A percentile compares a stretch with the other conserved stretches of the same genome.
Conservation (phyloP, 129 eudicot genomes). For the Mikania micrantha region DNA sequence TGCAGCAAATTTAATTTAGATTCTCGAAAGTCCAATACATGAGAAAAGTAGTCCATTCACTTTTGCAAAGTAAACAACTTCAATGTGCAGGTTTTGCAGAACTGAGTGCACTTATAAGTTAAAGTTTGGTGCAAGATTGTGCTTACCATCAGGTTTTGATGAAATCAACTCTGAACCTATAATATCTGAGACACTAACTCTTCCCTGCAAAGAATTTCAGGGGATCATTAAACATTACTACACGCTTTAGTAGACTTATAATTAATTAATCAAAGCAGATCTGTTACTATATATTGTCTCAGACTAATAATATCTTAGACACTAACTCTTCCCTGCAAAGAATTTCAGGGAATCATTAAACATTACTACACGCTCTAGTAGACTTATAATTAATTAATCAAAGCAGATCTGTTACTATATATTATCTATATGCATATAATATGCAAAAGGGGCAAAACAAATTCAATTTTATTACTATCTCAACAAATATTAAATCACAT, state of each 20-base stretch:
- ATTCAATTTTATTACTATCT: not conserved
- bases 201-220: constrained; percentile 36
- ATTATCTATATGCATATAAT: not conserved
- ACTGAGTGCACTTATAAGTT: not conserved
- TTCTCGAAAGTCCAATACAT: constrained; percentile 7
- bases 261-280: not conserved
- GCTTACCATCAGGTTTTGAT: constrained; percentile 61
- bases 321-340: constrained; percentile 52
- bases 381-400: not conserved
- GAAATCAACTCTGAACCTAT: constrained; percentile 49
- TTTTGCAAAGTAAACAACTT: not conserved
- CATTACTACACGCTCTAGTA: not conserved
- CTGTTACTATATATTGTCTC: too few relatives aligned
- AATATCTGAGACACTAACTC: constrained; percentile 61
- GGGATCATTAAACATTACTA: not conserved
- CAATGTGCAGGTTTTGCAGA: constrained; percentile 2
- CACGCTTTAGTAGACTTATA: not conserved
- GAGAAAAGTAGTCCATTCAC: not conserved
- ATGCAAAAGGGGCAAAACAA: not conserved
- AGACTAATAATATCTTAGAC: constrained; percentile 65
- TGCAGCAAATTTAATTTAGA: constrained; percentile 24
- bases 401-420: not conserved
- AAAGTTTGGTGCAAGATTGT: not conserved
- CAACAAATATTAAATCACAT: not conserved
- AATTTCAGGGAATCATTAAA: not conserved